These are phyloP conservation scores for Botrytis hyacinthi DNA, from an alignment of 2,329 filamentous ascomycete genomes.

Conservation along the genomic window DNA sequence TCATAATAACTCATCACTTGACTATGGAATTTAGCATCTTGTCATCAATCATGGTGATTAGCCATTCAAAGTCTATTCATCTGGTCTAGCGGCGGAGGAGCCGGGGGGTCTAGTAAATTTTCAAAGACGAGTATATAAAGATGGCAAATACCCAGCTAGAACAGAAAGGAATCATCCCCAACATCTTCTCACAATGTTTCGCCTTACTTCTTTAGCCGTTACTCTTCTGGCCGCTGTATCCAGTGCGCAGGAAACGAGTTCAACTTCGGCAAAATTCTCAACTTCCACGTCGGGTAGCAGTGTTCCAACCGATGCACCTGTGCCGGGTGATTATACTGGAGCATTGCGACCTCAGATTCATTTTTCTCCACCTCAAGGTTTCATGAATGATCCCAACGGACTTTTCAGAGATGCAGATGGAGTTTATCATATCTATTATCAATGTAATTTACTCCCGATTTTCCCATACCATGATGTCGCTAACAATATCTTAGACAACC, in stretches of 20 bases:
- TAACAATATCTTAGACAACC: constrained; percentile 44
- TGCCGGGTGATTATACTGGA: constrained; percentile 32
- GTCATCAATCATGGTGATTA: neutral
- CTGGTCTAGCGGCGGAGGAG: too few relatives aligned
- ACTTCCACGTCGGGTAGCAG: constrained; percentile 19
- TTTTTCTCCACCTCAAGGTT: constrained; percentile 52
- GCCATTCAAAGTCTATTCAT: neutral
- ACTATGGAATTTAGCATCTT: neutral
- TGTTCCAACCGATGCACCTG: constrained; percentile 30
- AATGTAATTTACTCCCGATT: constrained; percentile 44
- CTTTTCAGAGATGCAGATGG: constrained; percentile 57
- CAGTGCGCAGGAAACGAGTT: constrained; percentile 19
- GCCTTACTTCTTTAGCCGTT: constrained; percentile 11
- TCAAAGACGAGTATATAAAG: neutral
- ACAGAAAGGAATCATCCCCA: neutral
- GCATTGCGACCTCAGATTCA: constrained; percentile 50
- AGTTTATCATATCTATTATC: constrained; percentile 64
- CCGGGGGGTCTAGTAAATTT: neutral
- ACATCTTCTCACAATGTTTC: constrained; percentile 6
- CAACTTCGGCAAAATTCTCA: constrained; percentile 23
- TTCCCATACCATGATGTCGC: neutral
- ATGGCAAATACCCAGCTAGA: neutral
- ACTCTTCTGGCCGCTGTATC: constrained; percentile 24
- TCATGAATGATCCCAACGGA: constrained; percentile 65
- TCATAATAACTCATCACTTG: neutral